Percentiles rank a stretch among this genome's conserved stretches.
Conservation (phyloP, 2,329 filamentous ascomycete species). For the Exophiala sp. region DNA sequence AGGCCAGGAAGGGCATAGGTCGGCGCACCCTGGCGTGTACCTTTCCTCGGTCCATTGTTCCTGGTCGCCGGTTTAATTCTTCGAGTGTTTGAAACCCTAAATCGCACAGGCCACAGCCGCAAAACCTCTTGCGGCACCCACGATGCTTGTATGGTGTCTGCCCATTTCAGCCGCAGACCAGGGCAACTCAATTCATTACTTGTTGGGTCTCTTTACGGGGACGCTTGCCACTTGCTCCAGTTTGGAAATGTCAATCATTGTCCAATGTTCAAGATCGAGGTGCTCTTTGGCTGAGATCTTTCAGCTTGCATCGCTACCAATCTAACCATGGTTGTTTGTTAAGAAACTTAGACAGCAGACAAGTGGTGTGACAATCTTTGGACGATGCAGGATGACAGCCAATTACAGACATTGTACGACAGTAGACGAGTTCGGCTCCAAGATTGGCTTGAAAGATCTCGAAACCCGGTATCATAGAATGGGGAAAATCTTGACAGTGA, state of each 20-base stretch:
- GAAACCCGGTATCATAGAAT: no score
- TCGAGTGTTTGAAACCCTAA: neutral
- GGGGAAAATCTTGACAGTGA: no score
- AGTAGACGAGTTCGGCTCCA: no score
- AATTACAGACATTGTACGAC: no score
- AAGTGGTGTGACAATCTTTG: no score
- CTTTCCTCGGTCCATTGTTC: neutral
- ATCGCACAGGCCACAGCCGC: neutral
- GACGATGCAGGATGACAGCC: no score
- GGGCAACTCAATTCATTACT: no score
- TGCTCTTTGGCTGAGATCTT: neutral
- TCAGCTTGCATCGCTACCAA: neutral
- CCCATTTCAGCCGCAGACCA: neutral
- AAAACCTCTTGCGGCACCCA: no score
- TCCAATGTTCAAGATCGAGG: neutral
- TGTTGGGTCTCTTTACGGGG: neutral
- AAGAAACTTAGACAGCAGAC: no score
- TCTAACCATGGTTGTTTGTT: neutral
- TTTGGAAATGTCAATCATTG: neutral
- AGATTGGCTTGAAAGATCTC: no score
- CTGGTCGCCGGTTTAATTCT: neutral
- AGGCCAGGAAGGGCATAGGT: neutral
- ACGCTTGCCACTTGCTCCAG: neutral
- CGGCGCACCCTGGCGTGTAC: neutral
- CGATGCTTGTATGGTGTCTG: neutral